Conservation (phyloP, 1,284 basidiomycete genomes). For the Cerioporus squamosus region DNA sequence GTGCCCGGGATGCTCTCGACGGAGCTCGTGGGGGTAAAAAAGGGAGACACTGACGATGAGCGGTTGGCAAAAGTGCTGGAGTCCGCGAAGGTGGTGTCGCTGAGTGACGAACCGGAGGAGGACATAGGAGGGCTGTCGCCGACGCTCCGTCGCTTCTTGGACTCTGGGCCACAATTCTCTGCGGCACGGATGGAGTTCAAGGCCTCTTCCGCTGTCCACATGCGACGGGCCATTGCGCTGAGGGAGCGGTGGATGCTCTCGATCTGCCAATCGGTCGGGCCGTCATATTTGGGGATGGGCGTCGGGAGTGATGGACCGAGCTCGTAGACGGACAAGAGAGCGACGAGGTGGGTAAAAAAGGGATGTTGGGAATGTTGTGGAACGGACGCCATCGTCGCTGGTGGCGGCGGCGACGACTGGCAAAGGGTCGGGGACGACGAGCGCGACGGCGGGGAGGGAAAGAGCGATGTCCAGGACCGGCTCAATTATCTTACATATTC, state of each 20-base stretch:
- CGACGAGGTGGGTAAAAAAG: slow-evolving; percentile 43
- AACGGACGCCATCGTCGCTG: slow-evolving; percentile 32
- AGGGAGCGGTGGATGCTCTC: slow-evolving; percentile 64
- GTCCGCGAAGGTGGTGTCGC: slow-evolving; percentile 23
- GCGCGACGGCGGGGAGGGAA: slow-evolving; percentile 7
- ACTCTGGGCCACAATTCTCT: slow-evolving; percentile 46
- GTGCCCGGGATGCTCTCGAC: slow-evolving; percentile 47
- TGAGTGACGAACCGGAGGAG: slow-evolving; percentile 28
- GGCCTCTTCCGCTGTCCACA: slow-evolving; percentile 63
- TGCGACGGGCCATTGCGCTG: slow-evolving; percentile 55
- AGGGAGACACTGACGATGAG: slow-evolving; percentile 29
- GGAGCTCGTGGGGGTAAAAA: slow-evolving; percentile 39
- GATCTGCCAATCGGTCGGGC: slow-evolving; percentile 66
- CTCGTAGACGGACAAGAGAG: slow-evolving; percentile 45
- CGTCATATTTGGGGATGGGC: slow-evolving; percentile 65
- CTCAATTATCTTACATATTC: too few species aligned
- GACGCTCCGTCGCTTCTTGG: slow-evolving; percentile 54
- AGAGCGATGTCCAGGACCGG: slow-evolving; percentile 6
- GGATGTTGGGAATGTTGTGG: slow-evolving; percentile 33
- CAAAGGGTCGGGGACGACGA: slow-evolving; percentile 3
- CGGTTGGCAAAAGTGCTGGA: slow-evolving; percentile 28
- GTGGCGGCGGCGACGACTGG: slow-evolving; percentile 17
- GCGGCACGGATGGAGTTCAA: slow-evolving; percentile 43
- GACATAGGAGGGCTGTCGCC: slow-evolving; percentile 41
- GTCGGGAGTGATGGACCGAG: slow-evolving; percentile 44